Conservation (phyloP, 495 filamentous ascomycete genomes). For the Penicillium lividum region DNA sequence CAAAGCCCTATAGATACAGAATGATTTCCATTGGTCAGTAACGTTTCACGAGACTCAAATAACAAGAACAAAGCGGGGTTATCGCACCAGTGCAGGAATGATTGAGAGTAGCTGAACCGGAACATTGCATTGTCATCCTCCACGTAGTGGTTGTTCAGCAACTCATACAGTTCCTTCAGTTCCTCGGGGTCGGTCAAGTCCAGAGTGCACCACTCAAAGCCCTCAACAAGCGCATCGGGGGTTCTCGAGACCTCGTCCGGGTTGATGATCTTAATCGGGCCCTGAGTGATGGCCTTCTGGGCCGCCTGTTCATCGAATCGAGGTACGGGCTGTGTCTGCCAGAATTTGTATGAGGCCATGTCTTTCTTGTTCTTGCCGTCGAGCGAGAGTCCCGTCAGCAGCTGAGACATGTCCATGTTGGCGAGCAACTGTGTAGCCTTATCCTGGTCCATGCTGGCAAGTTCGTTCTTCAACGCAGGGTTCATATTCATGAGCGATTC, state of each 20-base stretch:
- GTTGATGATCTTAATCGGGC: slow-evolving; percentile 69
- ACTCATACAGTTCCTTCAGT: slow-evolving; percentile 82
- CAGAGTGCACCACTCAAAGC: slow-evolving; percentile 93
- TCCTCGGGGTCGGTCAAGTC: slow-evolving; percentile 79
- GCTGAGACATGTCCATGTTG: slow-evolving; percentile 71
- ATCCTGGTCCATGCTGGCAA: slow-evolving; percentile 46
- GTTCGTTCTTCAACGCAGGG: slow-evolving; percentile 50
- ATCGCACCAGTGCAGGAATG: slow-evolving; percentile 82
- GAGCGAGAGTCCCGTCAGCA: slow-evolving; percentile 75
- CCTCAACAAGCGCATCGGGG: slow-evolving; percentile 63
- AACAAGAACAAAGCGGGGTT: not conserved
- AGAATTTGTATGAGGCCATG: slow-evolving; percentile 97
- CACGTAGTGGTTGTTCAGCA: slow-evolving; percentile 90
- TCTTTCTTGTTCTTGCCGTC: slow-evolving; percentile 89
- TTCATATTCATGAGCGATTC: slow-evolving; percentile 50
- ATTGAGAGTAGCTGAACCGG: slow-evolving; percentile 87
- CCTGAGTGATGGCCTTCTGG: slow-evolving; percentile 48
- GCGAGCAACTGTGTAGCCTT: slow-evolving; percentile 63
- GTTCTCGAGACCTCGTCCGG: slow-evolving; percentile 73
- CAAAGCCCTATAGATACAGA: slow-evolving; percentile 67
- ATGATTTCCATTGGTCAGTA: slow-evolving; percentile 17
- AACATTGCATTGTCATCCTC: slow-evolving; percentile 97
- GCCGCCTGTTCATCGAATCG: slow-evolving; percentile 63
- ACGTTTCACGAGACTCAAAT: not conserved
- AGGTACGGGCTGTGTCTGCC: slow-evolving; percentile 94